Evolutionary conservation across 768 basidiomycete species (phyloP).

Genomic region (Rubroboletus pulcherrimus): DNA sequence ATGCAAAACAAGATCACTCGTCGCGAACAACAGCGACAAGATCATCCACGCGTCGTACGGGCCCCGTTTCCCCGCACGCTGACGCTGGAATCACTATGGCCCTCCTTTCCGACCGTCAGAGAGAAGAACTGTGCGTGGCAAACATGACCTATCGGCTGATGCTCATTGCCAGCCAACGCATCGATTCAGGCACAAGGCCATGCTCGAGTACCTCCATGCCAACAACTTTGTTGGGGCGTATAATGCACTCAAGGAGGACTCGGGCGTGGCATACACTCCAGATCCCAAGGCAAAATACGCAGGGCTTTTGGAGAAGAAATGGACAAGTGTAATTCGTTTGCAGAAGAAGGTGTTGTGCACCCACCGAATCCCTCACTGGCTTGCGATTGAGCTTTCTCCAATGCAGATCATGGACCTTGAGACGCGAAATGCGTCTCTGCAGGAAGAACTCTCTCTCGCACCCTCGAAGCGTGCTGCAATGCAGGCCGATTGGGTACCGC

Average conservation of each 20-base stretch:
- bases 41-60: constrained; percentile 12
- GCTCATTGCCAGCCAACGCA: constrained; percentile 7
- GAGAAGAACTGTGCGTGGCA: constrained; percentile 43
- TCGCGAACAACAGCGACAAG: constrained; percentile 12
- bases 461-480: constrained; percentile 52
- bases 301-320: constrained; percentile 93
- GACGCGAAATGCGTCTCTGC: constrained; percentile 71
- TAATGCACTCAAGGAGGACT: constrained; percentile 53
- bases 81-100: constrained; percentile 31
- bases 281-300: constrained; percentile 86
- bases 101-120: constrained; percentile 44
- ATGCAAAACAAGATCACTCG: constrained; percentile 30
- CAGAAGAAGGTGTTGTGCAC: constrained; percentile 77
- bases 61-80: background rate
- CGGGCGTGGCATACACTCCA: constrained; percentile 61
- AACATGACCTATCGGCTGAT: constrained; percentile 1
- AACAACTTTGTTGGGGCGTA: constrained; percentile 63
- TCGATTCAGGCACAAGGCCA: constrained; percentile 65
- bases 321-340: constrained; percentile 92
- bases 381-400: constrained; percentile 8
- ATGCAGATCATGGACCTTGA: constrained; percentile 92
- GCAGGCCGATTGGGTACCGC: constrained; percentile 84
- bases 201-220: constrained; percentile 72
- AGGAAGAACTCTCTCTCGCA: constrained; percentile 61
- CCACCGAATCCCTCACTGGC: constrained; percentile 4